Base-by-base conservation (phyloP, 2,329 filamentous ascomycete genomes). In the Pseudogymnoascus sp. region DNA sequence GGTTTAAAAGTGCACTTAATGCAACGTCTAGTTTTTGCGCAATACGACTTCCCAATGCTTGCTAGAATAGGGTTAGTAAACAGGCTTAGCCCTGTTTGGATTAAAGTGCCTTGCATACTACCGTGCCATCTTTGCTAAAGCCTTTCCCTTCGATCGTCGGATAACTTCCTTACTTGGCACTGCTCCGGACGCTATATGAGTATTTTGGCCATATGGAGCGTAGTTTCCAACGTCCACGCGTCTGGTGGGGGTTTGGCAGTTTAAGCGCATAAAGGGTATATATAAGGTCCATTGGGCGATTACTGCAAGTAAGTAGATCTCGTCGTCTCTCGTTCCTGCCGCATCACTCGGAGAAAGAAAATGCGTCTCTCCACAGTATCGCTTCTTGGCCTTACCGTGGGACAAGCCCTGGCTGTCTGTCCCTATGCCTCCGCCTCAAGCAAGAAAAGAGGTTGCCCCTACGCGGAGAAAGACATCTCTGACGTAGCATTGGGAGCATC, bases 361-460 rank as follows among this genome's bases (percentile, higher is more conserved):
- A 61, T 61, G 60, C 60, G n/a, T 45, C 41, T 16, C 23, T 55
- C 23, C 22, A 58, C 35, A 19, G 23, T 61, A 8, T 33, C 60
- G 7, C 12, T 61, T 25, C 39, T 61, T n/a, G 39, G 60, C 25
- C 25, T 61, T 36, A 11, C 35, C 19, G 41, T 22, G 2, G 39
- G 60, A 28, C 23, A 25, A 22, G 38, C 39, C 39, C 25, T 55
- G 9, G 60, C 60, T 5, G 25, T 5, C 2, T 61, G 60, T 9
- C 42, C 42, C 42, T 52, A 45, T 12, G 41, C 22, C 19, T 45
- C 41, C 9, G 4, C 41, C 9, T 14, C 41, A 8, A 45, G 19
- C 19, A 23, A 23, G 19, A 45, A 45, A 23, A 22, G 41, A 23
- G 19, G 19, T 22, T 45, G 41, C 38, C 59, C 59, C 9, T 61